phyloP scores from a whole-genome alignment of 1,284 basidiomycete genomes.

The Spongiforma sp. region DNA sequence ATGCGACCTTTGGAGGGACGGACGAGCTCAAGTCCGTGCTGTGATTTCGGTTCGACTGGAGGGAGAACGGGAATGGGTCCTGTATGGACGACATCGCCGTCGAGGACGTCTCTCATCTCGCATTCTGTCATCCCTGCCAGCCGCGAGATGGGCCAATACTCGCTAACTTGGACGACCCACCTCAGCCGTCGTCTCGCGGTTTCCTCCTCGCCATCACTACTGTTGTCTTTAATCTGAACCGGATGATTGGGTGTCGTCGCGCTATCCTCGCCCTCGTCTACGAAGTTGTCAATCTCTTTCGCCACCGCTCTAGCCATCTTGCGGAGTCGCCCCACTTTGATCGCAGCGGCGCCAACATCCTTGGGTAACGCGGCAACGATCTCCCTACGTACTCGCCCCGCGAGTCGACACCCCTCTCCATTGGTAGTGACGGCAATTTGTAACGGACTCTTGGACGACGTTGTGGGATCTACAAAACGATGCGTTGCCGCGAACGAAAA shows the following conservation, averaged over 20 bases:
- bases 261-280: constrained; percentile 59
- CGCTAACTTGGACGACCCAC: constrained; percentile 92
- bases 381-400: constrained; percentile 81
- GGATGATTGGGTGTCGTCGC: constrained; percentile 79
- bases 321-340: constrained; percentile 77
- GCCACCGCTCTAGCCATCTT: constrained; percentile 57
- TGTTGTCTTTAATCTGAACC: constrained; percentile 56
- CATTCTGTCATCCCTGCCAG: constrained; percentile 71
- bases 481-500: constrained; percentile 91
- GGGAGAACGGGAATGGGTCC: constrained; percentile 3
- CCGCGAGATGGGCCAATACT: constrained; percentile 90
- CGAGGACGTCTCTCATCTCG: constrained; percentile 73
- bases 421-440: constrained; percentile 94
- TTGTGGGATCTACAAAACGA: constrained; percentile 68
- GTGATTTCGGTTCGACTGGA: constrained; percentile 25
- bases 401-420: constrained; percentile 89
- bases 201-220: constrained; percentile 43
- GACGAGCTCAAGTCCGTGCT: constrained; percentile 30
- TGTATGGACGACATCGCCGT: constrained; percentile 40
- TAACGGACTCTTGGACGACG: constrained; percentile 60
- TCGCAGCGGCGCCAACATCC: constrained; percentile 80
- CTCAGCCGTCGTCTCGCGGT: constrained; percentile 71
- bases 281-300: constrained; percentile 16
- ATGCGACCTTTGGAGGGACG: constrained; percentile 64
- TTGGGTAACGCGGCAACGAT: constrained; percentile 79